A percentile compares a stretch with the other conserved stretches of the same genome.
Conservation (phyloP, 2,329 filamentous ascomycete species). For the Alternaria ethzedia region DNA sequence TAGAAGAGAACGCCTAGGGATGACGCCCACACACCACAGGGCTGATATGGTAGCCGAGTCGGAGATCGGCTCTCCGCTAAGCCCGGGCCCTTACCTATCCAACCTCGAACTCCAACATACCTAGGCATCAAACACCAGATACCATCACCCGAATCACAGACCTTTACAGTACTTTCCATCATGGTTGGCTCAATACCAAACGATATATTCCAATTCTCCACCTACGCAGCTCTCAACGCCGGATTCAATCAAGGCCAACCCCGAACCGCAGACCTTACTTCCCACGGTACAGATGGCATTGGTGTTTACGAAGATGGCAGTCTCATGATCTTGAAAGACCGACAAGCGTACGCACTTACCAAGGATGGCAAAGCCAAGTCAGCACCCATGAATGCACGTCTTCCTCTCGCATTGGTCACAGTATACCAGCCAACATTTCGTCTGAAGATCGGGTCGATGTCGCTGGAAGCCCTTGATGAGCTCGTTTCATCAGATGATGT, state of each 20-base stretch:
- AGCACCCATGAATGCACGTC: slow-evolving; percentile 42
- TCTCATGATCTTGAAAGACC: slow-evolving; percentile 47
- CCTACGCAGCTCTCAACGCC: slow-evolving; percentile 45
- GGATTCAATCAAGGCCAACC: slow-evolving; percentile 46
- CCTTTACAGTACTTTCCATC: background rate
- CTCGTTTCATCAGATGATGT: slow-evolving; percentile 20
- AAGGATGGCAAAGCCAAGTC: slow-evolving; percentile 37
- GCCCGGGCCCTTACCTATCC: slow-evolving; percentile 3
- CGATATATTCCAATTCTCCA: slow-evolving; percentile 55
- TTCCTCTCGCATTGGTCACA: slow-evolving; percentile 53
- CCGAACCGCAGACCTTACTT: slow-evolving; percentile 46
- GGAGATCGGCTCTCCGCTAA: slow-evolving; percentile 17
- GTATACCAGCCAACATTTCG: slow-evolving; percentile 47
- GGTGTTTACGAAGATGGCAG: slow-evolving; percentile 51
- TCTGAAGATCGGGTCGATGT: slow-evolving; percentile 28
- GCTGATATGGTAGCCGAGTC: slow-evolving; percentile 8
- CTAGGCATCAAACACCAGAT: background rate
- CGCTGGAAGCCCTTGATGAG: slow-evolving; percentile 25
- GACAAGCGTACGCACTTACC: slow-evolving; percentile 43
- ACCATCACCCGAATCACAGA: background rate
- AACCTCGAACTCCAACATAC: background rate
- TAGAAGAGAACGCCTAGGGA: background rate
- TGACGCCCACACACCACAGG: background rate
- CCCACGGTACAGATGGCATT: slow-evolving; percentile 53
- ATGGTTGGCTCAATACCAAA: slow-evolving; percentile 53